Percentiles rank a stretch among this genome's conserved stretches.
phyloP scores from a whole-genome alignment of 371 early-diverging fungal species.

The Mucor piriformis region DNA sequence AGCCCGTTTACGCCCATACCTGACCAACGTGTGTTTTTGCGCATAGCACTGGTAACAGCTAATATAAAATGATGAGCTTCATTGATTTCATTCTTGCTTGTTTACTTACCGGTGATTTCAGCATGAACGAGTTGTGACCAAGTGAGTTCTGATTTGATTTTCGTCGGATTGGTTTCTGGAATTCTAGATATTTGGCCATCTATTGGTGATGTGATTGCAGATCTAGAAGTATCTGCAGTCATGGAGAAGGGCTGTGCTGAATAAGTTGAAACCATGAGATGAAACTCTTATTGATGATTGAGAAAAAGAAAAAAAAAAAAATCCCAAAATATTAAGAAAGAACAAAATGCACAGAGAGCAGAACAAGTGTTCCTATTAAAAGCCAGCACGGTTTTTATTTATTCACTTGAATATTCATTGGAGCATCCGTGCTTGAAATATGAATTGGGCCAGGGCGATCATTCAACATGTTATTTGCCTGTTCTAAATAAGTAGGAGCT shows the following conservation, averaged over 20 bases:
- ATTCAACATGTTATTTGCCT: slow-evolving; percentile 36
- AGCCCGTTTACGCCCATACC: slow-evolving; percentile 66
- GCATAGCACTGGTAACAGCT: slow-evolving; percentile 80
- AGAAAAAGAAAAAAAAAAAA: background rate
- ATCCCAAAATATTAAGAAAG: background rate
- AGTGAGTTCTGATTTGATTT: slow-evolving; percentile 58
- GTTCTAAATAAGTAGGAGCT: slow-evolving; percentile 33
- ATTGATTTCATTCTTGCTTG: background rate
- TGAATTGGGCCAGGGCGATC: slow-evolving; percentile 42
- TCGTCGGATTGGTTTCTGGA: background rate
- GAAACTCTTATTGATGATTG: background rate
- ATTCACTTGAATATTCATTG: slow-evolving; percentile 27
- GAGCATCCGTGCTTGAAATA: slow-evolving; percentile 43
- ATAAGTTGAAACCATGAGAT: slow-evolving; percentile 12
- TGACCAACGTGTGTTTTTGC: slow-evolving; percentile 87
- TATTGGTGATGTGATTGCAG: background rate
- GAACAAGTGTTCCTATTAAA: slow-evolving; percentile 4
- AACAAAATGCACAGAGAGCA: background rate
- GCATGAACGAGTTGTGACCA: slow-evolving; percentile 82
- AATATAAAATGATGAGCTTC: background rate
- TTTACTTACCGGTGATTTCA: slow-evolving; percentile 67
- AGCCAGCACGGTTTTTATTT: background rate
- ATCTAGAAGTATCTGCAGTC: slow-evolving; percentile 11
- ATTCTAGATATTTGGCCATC: background rate
- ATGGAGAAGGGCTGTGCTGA: slow-evolving; percentile 12